phyloP scores from a whole-genome alignment of 768 basidiomycete genomes.

The Leccinum broughii region DNA sequence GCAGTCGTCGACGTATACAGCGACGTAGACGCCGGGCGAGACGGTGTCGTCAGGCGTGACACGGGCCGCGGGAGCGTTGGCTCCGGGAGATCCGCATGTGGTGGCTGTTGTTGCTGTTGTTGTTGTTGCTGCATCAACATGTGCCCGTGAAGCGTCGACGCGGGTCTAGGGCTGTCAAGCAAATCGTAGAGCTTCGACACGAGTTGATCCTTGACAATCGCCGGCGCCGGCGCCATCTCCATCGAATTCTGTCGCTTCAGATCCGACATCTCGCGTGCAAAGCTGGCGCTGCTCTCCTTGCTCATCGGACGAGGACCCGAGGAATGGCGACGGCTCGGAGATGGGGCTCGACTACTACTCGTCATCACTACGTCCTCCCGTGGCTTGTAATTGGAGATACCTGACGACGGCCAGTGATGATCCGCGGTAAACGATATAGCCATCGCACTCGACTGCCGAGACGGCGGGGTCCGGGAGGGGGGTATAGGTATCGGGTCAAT shows the following conservation, averaged over 20 bases:
- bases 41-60: constrained; percentile 22
- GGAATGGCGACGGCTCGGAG: constrained; percentile 26
- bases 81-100: constrained; percentile 30
- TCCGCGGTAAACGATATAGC: constrained; percentile 31
- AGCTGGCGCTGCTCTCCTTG: constrained; percentile 9
- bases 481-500: constrained; percentile 32
- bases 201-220: constrained; percentile 28
- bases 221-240: constrained; percentile 13
- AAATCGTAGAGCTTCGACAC: constrained; percentile 48
- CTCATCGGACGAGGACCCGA: constrained; percentile 19
- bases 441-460: constrained; percentile 29
- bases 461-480: constrained; percentile 27
- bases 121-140: constrained; percentile 15
- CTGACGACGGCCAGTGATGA: constrained; percentile 18
- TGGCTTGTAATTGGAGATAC: constrained; percentile 28
- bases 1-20: constrained; percentile 18
- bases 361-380: constrained; percentile 31
- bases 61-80: constrained; percentile 23
- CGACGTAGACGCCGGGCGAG: constrained; percentile 26
- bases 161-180: constrained; percentile 41
- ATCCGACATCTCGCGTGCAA: constrained; percentile 27
- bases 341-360: constrained; percentile 25
- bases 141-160: constrained; percentile 43
- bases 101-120: not conserved
- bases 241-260: constrained; percentile 20